Conservation (phyloP, 495 filamentous ascomycete species). For the Bacidia rubella region DNA sequence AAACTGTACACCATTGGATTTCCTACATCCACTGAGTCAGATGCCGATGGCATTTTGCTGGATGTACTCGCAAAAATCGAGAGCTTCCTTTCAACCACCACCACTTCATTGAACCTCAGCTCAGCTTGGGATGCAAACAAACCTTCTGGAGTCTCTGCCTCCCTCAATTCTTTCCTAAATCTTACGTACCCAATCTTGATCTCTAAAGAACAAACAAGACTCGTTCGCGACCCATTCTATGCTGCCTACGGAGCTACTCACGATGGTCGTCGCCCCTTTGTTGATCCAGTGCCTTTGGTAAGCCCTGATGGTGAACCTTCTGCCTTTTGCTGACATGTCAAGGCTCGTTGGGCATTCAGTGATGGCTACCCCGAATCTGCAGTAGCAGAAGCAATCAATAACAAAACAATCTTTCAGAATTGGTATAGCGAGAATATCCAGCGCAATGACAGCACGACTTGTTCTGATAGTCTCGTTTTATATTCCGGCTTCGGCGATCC, state of each 20-base stretch:
- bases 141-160: slow-evolving; percentile 19
- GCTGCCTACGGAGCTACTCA: slow-evolving; percentile 35
- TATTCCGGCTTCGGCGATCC: slow-evolving; percentile 21
- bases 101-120: slow-evolving; percentile 25
- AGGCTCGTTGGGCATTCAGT: slow-evolving; percentile 41
- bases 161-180: slow-evolving; percentile 24
- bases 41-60: slow-evolving; percentile 23
- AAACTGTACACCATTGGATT: slow-evolving; percentile 29
- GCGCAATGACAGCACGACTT: slow-evolving; percentile 25
- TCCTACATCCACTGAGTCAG: slow-evolving; percentile 17
- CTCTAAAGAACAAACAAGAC: slow-evolving; percentile 35
- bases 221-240: slow-evolving; percentile 38
- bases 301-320: not conserved
- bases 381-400: slow-evolving; percentile 16
- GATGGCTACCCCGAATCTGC: slow-evolving; percentile 27
- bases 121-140: slow-evolving; percentile 27
- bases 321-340: not conserved
- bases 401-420: slow-evolving; percentile 18
- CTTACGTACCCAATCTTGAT: slow-evolving; percentile 38
- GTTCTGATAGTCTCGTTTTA: slow-evolving; percentile 29
- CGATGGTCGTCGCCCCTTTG: slow-evolving; percentile 35
- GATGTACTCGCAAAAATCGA: slow-evolving; percentile 30
- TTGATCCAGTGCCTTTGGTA: slow-evolving; percentile 39
- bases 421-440: slow-evolving; percentile 26
- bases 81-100: slow-evolving; percentile 25